phyloP scores from a whole-genome alignment of 2,329 filamentous ascomycete genomes.

The Sporothrix variecibatus region DNA sequence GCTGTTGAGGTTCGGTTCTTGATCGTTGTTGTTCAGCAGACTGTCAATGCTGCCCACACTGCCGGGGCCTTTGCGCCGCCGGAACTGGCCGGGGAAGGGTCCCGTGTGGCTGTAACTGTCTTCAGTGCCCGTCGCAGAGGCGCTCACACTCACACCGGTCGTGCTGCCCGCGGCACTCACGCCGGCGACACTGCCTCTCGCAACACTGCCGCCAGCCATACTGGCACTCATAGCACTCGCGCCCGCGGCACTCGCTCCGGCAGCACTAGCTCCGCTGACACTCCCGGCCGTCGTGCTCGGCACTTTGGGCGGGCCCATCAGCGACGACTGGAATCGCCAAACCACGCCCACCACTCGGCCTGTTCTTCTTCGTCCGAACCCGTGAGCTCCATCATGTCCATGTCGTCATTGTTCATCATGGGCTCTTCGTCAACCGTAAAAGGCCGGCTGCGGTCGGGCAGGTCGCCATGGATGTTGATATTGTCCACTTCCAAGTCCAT shows the following conservation, averaged over 20 bases:
- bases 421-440: constrained; percentile 16
- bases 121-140: neutral
- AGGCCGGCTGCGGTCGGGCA: constrained; percentile 8
- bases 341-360: constrained; percentile 32
- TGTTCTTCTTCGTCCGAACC: constrained; percentile 23
- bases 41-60: constrained; percentile 32
- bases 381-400: constrained; percentile 21
- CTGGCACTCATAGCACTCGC: neutral
- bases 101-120: neutral
- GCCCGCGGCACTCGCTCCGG: neutral
- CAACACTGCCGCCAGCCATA: neutral
- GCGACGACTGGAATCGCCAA: constrained; percentile 22
- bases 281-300: constrained; percentile 19
- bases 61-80: constrained; percentile 5
- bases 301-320: constrained; percentile 13
- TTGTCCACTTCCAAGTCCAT: constrained; percentile 25
- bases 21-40: constrained; percentile 29
- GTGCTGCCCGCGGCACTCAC: constrained; percentile 1
- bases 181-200: neutral
- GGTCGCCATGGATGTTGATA: neutral
- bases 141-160: neutral
- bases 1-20: constrained; percentile 26
- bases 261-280: neutral
- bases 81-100: neutral
- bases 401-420: neutral